A percentile compares a stretch with the other conserved stretches of the same genome.
These are phyloP conservation scores for Lentinula novae-zelandiae DNA, from an alignment of 1,284 basidiomycete genomes.

Conservation along the genomic window DNA sequence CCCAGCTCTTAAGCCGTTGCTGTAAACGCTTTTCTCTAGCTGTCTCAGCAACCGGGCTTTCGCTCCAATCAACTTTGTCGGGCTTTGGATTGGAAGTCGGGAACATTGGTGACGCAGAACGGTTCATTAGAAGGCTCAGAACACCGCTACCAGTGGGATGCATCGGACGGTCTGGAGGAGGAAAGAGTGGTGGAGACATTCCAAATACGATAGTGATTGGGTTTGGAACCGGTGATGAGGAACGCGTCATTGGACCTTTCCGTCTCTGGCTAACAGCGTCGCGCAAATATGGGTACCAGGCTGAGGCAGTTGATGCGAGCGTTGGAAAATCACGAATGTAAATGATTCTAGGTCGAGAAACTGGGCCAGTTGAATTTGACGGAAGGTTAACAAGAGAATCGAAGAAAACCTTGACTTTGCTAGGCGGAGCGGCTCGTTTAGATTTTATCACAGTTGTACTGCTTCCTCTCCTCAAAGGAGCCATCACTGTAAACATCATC, in stretches of 20 bases:
- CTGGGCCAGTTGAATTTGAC: conserved; percentile 30
- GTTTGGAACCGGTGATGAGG: conserved; percentile 53
- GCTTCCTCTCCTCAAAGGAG: conserved; percentile 39
- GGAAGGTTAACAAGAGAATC: conserved; percentile 66
- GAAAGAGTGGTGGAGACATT: conserved; percentile 69
- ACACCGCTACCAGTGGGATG: conserved; percentile 32
- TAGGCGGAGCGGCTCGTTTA: conserved; percentile 40
- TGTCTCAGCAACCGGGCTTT: conserved; percentile 59
- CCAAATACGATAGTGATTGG: conserved; percentile 83
- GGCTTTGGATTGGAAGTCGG: conserved; percentile 20
- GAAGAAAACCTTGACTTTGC: conserved; percentile 66
- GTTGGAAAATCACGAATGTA: conserved; percentile 80
- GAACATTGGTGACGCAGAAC: conserved; percentile 24
- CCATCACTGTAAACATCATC: conserved; percentile 61
- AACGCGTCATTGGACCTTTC: conserved; percentile 52
- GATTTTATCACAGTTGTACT: conserved; percentile 36
- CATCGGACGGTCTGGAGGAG: conserved; percentile 30
- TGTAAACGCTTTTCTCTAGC: conserved; percentile 66
- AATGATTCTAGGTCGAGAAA: conserved; percentile 61
- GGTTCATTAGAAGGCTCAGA: conserved; percentile 39
- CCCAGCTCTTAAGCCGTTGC: conserved; percentile 68
- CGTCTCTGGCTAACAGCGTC: conserved; percentile 72
- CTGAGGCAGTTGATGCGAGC: conserved; percentile 65
- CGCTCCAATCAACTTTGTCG: conserved; percentile 51
- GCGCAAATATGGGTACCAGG: conserved; percentile 79